Evolutionary conservation across 305 asterid species (phyloP).

Genomic region (Solanum hybrid): DNA sequence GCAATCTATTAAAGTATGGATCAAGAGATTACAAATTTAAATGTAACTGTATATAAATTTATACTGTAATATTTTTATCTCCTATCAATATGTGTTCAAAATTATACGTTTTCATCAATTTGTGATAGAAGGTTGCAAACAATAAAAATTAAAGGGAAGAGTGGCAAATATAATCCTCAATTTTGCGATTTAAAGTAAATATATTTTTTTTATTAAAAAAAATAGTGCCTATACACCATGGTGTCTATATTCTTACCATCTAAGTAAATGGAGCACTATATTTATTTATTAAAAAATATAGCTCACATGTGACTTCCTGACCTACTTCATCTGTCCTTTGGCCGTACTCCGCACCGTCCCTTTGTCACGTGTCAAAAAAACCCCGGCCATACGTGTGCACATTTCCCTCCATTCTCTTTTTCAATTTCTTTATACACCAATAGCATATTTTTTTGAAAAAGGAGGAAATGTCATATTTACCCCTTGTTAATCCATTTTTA

Average conservation of each 20-base stretch:
- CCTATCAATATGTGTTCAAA: no score
- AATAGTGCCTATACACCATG: no score
- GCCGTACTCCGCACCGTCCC: constrained; percentile 46
- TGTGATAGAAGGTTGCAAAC: background rate
- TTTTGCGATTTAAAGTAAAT: no score
- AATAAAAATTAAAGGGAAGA: no score
- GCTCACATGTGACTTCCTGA: constrained; percentile 29
- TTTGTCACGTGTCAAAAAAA: constrained; percentile 26
- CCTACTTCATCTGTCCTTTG: constrained; percentile 30
- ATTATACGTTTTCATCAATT: background rate
- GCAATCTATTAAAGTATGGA: no score
- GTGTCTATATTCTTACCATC: background rate
- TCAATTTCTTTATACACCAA: background rate
- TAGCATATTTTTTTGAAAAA: background rate
- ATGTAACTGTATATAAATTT: no score
- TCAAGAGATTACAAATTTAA: background rate
- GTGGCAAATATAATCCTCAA: rapidly evolving
- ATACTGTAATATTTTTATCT: no score
- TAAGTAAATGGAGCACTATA: background rate
- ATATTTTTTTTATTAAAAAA: no score
- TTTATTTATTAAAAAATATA: background rate
- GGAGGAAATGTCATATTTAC: background rate
- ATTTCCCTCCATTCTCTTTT: background rate
- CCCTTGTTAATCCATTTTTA: background rate
- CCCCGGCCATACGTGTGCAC: constrained; percentile 1